Conservation (phyloP, 192 early-diverging fungal species). For the Umbelopsis sp. region DNA sequence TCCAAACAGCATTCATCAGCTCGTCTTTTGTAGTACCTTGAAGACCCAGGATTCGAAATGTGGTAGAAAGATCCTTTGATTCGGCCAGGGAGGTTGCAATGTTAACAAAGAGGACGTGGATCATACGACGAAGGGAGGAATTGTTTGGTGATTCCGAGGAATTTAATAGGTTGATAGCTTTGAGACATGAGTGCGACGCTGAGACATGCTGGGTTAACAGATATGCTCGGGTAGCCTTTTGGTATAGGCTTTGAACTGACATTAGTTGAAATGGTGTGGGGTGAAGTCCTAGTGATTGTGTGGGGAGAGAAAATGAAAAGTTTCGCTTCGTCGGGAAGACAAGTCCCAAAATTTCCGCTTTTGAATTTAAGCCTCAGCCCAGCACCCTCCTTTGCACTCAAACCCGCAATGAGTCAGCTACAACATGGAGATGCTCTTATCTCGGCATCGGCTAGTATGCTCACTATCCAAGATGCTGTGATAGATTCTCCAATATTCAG, state of each 20-base stretch:
- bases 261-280: background rate
- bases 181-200: constrained; percentile 26
- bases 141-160: background rate
- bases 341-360: constrained; percentile 1
- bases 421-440: constrained; percentile 18
- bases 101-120: constrained; percentile 32
- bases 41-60: background rate
- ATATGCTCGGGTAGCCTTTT: constrained; percentile 33
- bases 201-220: constrained; percentile 30
- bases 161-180: constrained; percentile 18
- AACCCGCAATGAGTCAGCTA: background rate
- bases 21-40: background rate
- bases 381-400: background rate
- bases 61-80: background rate
- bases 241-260: constrained; percentile 23
- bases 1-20: constrained; percentile 1
- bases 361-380: background rate
- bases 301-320: background rate
- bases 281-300: background rate
- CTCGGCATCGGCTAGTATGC: constrained; percentile 26
- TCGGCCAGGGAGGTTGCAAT: constrained; percentile 12
- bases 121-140: background rate
- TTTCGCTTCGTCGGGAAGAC: background rate
- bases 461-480: constrained; percentile 55
- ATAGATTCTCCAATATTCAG: constrained; percentile 56